Evolutionary conservation across 345 rosid genomes (phyloP).

Genomic region (Boechera stricta): DNA sequence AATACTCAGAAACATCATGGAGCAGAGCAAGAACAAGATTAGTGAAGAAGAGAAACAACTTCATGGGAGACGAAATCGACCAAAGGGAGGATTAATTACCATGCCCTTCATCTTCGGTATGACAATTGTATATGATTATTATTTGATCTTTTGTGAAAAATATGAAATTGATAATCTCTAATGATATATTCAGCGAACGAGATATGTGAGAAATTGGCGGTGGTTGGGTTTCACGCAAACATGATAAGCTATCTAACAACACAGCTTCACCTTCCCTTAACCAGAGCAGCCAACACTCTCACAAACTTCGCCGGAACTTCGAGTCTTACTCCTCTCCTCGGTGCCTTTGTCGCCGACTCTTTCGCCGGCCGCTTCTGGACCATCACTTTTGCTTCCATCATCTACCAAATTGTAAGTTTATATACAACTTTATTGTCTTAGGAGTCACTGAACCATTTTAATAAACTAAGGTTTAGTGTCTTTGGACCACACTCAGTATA

Average conservation of each 20-base stretch:
- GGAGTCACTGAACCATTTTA: not conserved
- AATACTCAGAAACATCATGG: slow-evolving; percentile 44
- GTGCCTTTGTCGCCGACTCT: slow-evolving; percentile 85
- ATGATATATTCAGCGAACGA: slow-evolving; percentile 65
- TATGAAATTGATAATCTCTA: not conserved
- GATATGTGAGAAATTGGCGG: slow-evolving; percentile 86
- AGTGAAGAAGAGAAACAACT: slow-evolving; percentile 45
- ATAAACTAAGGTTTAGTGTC: not conserved
- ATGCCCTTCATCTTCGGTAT: slow-evolving; percentile 86
- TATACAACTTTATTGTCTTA: not conserved
- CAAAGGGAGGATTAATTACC: slow-evolving; percentile 64
- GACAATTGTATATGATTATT: not conserved
- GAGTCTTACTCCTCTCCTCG: slow-evolving; percentile 82
- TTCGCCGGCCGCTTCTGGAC: slow-evolving; percentile 95
- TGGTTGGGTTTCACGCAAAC: slow-evolving; percentile 78
- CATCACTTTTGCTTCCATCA: slow-evolving; percentile 63
- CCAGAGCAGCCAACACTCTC: slow-evolving; percentile 90
- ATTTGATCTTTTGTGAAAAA: not conserved
- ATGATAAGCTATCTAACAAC: slow-evolving; percentile 89
- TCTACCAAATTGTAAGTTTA: slow-evolving; percentile 64
- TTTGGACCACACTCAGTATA: not conserved
- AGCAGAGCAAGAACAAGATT: slow-evolving; percentile 39
- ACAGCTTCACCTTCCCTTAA: slow-evolving; percentile 84
- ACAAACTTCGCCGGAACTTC: slow-evolving; percentile 90
- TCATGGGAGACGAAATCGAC: slow-evolving; percentile 42